Conservation (phyloP, 2,329 filamentous ascomycete genomes). For the Xylariomycetidae sp. region DNA sequence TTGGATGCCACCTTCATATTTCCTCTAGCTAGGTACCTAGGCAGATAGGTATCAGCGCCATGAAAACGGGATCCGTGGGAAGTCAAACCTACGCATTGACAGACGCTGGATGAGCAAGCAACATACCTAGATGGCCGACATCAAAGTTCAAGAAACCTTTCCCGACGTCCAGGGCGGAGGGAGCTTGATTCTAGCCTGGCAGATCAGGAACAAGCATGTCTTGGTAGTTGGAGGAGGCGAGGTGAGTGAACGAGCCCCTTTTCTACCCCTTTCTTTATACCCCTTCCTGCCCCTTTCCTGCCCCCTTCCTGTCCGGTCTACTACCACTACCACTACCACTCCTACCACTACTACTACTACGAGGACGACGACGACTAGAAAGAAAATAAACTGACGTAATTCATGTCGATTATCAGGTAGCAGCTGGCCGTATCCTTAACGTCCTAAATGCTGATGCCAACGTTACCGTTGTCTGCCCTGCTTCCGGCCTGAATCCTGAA, state of each 20-base stretch:
- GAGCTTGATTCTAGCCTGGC: constrained; percentile 93
- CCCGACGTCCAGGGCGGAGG: constrained; percentile 84
- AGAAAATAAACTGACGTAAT: neutral
- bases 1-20: too few species aligned
- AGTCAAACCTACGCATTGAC: too few species aligned
- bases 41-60: too few species aligned
- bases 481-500: constrained; percentile 78
- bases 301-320: constrained; percentile 2
- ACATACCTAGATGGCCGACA: too few species aligned
- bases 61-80: too few species aligned
- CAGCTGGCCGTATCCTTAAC: constrained; percentile 88
- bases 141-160: constrained; percentile 55
- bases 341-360: too few species aligned
- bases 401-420: constrained; percentile 60
- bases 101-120: too few species aligned
- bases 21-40: too few species aligned
- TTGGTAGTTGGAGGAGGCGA: constrained; percentile 95
- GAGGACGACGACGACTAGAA: too few species aligned
- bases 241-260: constrained; percentile 54
- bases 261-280: neutral
- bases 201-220: constrained; percentile 81
- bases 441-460: constrained; percentile 86
- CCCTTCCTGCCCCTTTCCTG: neutral
- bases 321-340: constrained; percentile 9
- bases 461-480: constrained; percentile 80